Evolutionary conservation across 2,329 filamentous ascomycete species (phyloP).

Genomic region (Proliferodiscus dingleyae): DNA sequence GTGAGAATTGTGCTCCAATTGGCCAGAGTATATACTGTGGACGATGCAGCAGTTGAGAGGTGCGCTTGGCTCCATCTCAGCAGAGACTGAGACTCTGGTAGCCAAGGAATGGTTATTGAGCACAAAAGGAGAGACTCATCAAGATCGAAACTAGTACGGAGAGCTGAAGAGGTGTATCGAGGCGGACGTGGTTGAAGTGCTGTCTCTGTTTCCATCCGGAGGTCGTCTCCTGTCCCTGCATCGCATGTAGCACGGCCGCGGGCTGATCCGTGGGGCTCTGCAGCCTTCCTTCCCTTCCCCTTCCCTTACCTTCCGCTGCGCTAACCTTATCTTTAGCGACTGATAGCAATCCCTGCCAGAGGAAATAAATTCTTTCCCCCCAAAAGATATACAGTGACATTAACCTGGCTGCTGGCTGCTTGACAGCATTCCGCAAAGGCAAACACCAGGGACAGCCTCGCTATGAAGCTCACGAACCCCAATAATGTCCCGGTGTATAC

Average conservation of each 20-base stretch:
- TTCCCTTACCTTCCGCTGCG: no score
- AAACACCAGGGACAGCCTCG: conserved; percentile 14
- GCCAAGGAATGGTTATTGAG: background rate
- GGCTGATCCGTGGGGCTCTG: no score
- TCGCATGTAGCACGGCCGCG: no score
- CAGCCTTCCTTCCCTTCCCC: no score
- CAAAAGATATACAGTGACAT: background rate
- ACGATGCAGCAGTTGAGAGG: conserved; percentile 20
- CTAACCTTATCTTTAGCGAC: no score
- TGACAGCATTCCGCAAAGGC: background rate
- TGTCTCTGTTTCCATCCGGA: no score
- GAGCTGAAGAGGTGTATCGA: background rate
- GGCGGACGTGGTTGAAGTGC: no score
- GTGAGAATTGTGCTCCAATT: background rate
- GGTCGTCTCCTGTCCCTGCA: no score
- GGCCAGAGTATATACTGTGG: conserved; percentile 7
- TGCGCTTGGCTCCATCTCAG: conserved; percentile 31
- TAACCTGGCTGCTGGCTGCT: background rate
- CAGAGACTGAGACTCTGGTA: conserved; percentile 9
- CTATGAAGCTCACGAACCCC: conserved; percentile 78
- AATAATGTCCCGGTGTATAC: conserved; percentile 89
- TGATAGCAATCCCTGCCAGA: no score
- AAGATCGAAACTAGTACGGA: background rate
- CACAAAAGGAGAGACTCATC: background rate
- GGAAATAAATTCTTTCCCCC: background rate